Evolutionary conservation across 2,329 filamentous ascomycete genomes (phyloP).

Genomic region (Leptographium lundbergii): DNA sequence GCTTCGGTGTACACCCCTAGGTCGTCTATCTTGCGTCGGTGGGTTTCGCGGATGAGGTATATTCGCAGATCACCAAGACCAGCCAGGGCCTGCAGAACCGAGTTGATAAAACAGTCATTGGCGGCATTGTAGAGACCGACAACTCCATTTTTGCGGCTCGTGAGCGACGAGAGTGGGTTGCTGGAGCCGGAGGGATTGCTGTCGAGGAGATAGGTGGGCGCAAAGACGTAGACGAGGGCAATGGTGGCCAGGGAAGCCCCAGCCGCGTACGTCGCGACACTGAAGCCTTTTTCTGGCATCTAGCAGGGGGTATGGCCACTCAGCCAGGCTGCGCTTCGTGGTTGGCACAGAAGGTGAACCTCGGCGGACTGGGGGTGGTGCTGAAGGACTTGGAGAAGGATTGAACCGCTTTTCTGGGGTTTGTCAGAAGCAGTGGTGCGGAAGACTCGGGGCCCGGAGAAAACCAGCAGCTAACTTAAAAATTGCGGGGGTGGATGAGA

Average conservation of each 20-base stretch:
- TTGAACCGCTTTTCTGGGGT: background rate
- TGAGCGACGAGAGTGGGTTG: constrained; percentile 15
- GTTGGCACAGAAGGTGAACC: background rate
- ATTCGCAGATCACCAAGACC: constrained; percentile 78
- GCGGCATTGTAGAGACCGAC: constrained; percentile 83
- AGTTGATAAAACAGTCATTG: constrained; percentile 97
- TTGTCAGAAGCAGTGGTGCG: background rate
- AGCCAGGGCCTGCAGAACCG: constrained; percentile 82
- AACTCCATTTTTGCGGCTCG: constrained; percentile 63
- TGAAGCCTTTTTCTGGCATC: constrained; percentile 75
- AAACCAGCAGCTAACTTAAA: background rate
- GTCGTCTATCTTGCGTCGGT: constrained; percentile 70
- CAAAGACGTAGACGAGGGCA: constrained; percentile 93
- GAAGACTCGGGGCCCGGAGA: background rate
- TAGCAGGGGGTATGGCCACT: background rate
- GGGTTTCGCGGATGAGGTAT: constrained; percentile 85
- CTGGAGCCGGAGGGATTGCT: constrained; percentile 47
- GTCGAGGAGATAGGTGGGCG: constrained; percentile 92
- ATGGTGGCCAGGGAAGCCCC: constrained; percentile 91
- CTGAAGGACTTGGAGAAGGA: background rate
- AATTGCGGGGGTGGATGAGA: background rate
- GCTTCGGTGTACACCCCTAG: constrained; percentile 59
- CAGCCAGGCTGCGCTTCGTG: background rate
- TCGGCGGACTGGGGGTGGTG: background rate
- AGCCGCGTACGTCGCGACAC: constrained; percentile 84